phyloP scores from a whole-genome alignment of 225 moss, liverwort and hornwort genomes.

The Takakia lepidozioides region DNA sequence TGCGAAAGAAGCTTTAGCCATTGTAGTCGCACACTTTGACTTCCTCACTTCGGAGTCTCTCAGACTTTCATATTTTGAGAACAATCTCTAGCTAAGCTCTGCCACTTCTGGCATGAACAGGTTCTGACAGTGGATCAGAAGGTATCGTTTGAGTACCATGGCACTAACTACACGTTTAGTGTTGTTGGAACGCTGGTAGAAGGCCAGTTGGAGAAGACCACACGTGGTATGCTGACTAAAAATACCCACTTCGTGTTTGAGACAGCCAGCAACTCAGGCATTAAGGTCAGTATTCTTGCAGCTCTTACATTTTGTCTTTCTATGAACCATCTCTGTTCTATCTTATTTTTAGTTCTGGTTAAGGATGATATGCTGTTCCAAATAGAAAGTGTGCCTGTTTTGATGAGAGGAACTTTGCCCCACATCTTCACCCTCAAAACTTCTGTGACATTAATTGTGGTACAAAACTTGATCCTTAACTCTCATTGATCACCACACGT shows the following conservation, averaged over 20 bases:
- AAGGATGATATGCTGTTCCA: too few species aligned
- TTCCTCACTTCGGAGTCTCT: neutral
- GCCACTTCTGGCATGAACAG: slow-evolving; percentile 12
- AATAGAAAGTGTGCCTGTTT: too few species aligned
- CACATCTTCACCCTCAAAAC: too few species aligned
- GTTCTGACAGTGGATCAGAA: slow-evolving; percentile 64
- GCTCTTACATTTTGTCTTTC: too few species aligned
- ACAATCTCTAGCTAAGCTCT: neutral
- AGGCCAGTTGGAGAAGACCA: slow-evolving; percentile 37
- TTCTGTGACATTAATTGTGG: too few species aligned
- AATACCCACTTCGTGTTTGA: slow-evolving; percentile 68
- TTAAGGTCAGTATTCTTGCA: slow-evolving; percentile 50
- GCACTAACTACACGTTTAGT: slow-evolving; percentile 63
- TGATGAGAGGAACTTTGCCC: too few species aligned
- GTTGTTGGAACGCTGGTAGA: slow-evolving; percentile 47
- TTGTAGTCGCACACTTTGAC: too few species aligned
- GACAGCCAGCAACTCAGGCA: slow-evolving; percentile 65
- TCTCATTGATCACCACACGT: too few species aligned
- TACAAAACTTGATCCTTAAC: too few species aligned
- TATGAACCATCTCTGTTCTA: too few species aligned
- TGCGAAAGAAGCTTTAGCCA: too few species aligned
- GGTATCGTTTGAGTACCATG: slow-evolving; percentile 75
- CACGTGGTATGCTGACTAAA: slow-evolving; percentile 43
- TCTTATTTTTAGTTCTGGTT: too few species aligned
- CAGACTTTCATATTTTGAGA: neutral